A percentile compares a stretch with the other conserved stretches of the same genome.
phyloP scores from a whole-genome alignment of 768 basidiomycete species.

The Tricholoma furcatifolium region DNA sequence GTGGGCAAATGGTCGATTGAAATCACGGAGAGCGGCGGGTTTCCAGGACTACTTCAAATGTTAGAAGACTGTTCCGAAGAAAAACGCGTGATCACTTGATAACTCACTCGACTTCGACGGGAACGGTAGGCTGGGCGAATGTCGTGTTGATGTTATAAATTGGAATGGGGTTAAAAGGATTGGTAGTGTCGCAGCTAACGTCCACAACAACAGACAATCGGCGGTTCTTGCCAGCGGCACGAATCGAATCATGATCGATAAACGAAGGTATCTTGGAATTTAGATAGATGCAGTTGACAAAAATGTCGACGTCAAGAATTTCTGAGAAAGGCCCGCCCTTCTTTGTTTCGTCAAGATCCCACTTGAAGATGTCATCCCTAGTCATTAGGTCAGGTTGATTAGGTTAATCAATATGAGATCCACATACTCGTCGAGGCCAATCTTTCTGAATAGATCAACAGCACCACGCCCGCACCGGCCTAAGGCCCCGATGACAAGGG shows the following conservation, averaged over 20 bases:
- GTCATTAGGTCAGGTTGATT: background rate
- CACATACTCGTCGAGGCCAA: conserved; percentile 89
- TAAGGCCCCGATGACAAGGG: conserved; percentile 93
- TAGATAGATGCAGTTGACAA: conserved; percentile 99
- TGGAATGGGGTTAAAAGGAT: conserved; percentile 97
- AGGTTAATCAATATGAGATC: background rate
- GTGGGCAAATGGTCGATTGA: conserved; percentile 98
- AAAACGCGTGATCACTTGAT: background rate
- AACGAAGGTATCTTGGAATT: conserved; percentile 85
- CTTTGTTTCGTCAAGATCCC: conserved; percentile 96
- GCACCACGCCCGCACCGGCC: conserved; percentile 95
- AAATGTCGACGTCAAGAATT: conserved; percentile 95
- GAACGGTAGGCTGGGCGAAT: conserved; percentile 87
- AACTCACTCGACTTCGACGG: conserved; percentile 77
- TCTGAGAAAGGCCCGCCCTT: conserved; percentile 96
- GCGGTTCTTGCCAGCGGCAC: conserved; percentile 65
- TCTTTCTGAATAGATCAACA: conserved; percentile 92
- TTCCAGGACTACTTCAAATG: conserved; percentile 42
- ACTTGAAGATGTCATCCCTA: conserved; percentile 93
- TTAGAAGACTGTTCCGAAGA: background rate
- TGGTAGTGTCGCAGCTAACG: conserved; percentile 98
- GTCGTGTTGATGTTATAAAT: conserved; percentile 94
- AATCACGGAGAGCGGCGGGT: conserved; percentile 77
- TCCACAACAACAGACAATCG: conserved; percentile 86
- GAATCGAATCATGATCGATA: conserved; percentile 66